phyloP scores from a whole-genome alignment of 2,329 filamentous ascomycete genomes.

The Exophiala phaeomuriformis region DNA sequence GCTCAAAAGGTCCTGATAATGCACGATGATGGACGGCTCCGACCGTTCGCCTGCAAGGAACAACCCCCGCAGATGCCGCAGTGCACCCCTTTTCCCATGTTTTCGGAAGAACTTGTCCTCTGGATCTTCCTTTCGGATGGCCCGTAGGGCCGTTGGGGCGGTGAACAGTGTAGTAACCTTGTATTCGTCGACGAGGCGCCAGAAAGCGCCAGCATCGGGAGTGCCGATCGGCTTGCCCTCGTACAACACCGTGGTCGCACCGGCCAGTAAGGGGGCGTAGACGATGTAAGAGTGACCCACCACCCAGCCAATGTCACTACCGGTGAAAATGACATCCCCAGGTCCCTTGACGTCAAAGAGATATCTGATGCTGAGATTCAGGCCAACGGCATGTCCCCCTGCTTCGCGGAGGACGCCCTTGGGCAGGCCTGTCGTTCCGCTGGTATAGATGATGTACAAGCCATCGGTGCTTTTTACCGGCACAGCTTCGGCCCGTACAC shows the following conservation, averaged over 20 bases:
- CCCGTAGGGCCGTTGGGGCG: constrained; percentile 77
- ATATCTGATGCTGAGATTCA: constrained; percentile 74
- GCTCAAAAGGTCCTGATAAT: constrained; percentile 67
- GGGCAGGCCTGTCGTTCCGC: constrained; percentile 70
- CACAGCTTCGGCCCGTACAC: constrained; percentile 64
- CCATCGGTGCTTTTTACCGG: constrained; percentile 69
- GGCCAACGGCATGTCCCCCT: constrained; percentile 77
- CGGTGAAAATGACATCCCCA: constrained; percentile 72
- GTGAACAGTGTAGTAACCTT: constrained; percentile 76
- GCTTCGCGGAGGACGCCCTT: constrained; percentile 79
- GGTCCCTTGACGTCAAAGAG: constrained; percentile 76
- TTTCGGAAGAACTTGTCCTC: constrained; percentile 59
- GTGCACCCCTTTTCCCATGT: constrained; percentile 59
- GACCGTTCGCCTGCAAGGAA: constrained; percentile 87
- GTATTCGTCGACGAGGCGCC: constrained; percentile 78
- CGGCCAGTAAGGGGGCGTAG: constrained; percentile 77
- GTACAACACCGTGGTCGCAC: constrained; percentile 79
- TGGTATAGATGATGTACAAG: constrained; percentile 88
- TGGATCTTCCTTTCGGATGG: constrained; percentile 79
- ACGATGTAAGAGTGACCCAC: constrained; percentile 82
- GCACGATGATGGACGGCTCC: constrained; percentile 74
- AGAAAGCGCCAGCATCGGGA: constrained; percentile 79
- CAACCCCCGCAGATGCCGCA: constrained; percentile 64
- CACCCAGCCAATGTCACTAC: constrained; percentile 84
- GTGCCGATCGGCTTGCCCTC: constrained; percentile 93